Conservation (phyloP, 169 alveolate genomes). For the Eimeria sp. region DNA sequence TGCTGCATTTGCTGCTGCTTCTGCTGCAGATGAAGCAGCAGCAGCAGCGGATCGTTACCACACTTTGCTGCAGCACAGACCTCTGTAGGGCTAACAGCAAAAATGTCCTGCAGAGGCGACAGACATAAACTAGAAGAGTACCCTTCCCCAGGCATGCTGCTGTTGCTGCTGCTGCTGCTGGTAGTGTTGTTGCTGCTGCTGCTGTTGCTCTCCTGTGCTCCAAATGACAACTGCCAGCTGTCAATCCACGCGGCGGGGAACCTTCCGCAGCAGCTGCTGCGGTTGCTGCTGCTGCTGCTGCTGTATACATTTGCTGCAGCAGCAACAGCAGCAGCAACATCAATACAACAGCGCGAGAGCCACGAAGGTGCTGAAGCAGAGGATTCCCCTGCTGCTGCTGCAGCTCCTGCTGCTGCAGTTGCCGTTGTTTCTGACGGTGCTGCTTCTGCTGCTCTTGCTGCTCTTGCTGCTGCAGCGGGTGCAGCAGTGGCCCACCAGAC, state of each 20-base stretch:
- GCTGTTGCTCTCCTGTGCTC: not conserved
- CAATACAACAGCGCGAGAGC: conserved; percentile 20
- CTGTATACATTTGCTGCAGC: not conserved
- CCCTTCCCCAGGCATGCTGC: not conserved
- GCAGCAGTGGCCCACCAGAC: too few relatives aligned
- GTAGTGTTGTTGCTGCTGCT: too few relatives aligned
- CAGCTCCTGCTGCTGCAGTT: conserved; percentile 9
- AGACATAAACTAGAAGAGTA: not conserved
- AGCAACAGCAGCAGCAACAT: conserved; percentile 20
- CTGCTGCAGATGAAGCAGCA: conserved; percentile 31
- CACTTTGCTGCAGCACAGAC: conserved; percentile 14
- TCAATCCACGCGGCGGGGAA: not conserved
- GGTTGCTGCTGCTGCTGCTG: conserved; percentile 23
- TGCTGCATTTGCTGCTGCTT: conserved; percentile 3
- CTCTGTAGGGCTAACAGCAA: not conserved
- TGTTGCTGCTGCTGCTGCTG: not conserved
- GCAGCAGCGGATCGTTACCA: not conserved
- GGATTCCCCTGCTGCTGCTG: not conserved
- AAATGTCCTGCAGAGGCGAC: not conserved
- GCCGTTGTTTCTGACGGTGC: conserved; percentile 20
- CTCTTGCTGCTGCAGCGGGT: too few relatives aligned
- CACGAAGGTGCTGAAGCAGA: not conserved
- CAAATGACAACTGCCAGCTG: conserved; percentile 5
- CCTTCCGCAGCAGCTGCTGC: too few relatives aligned
- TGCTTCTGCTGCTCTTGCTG: not conserved